Percentiles rank a stretch among this genome's conserved stretches.
These are phyloP conservation scores for Pilaira anomala DNA, from an alignment of 192 early-diverging fungal species.

Conservation along the genomic window DNA sequence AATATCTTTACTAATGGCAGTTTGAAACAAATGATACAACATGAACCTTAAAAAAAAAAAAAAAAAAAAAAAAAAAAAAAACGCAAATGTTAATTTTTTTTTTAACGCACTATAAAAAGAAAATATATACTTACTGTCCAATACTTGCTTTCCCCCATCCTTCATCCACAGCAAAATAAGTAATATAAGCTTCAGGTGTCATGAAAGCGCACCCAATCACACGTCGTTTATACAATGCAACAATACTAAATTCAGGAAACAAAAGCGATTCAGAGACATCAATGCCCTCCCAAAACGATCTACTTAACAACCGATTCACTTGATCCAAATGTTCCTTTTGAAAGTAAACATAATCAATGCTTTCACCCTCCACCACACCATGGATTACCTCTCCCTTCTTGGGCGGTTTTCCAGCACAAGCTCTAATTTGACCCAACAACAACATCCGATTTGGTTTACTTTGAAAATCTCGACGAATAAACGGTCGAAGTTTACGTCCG, in stretches of 20 bases:
- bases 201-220: constrained; percentile 91
- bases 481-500: constrained; percentile 73
- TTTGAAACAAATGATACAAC: constrained; percentile 79
- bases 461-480: constrained; percentile 73
- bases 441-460: constrained; percentile 45
- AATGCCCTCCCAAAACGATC: constrained; percentile 87
- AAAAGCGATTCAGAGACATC: constrained; percentile 82
- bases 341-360: constrained; percentile 83
- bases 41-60: constrained; percentile 30
- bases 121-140: constrained; percentile 56
- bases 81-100: constrained; percentile 1
- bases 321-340: constrained; percentile 62
- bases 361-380: constrained; percentile 14
- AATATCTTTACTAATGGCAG: constrained; percentile 70
- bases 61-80: constrained; percentile 6
- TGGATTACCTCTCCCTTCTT: neutral
- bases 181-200: constrained; percentile 87
- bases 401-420: neutral
- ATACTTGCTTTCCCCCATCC: constrained; percentile 87
- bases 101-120: neutral
- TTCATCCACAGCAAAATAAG: constrained; percentile 78
- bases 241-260: constrained; percentile 81
- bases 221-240: constrained; percentile 74
- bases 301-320: constrained; percentile 72
- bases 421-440: constrained; percentile 44